These are phyloP conservation scores for Candida insectalens DNA, from an alignment of 805 yeast genomes.

Conservation along the genomic window DNA sequence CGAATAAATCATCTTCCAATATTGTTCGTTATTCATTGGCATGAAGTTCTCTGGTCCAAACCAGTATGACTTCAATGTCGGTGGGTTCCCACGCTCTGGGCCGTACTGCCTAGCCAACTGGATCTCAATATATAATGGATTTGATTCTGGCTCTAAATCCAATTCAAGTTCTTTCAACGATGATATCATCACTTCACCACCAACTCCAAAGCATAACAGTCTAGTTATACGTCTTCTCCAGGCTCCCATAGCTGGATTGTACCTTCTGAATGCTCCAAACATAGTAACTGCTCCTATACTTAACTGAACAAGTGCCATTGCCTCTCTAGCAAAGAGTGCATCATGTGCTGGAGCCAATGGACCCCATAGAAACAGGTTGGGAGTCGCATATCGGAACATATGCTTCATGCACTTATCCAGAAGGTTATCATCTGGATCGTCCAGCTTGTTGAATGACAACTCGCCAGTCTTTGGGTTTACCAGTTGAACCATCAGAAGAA, in stretches of 20 bases:
- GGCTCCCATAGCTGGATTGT: slow-evolving; percentile 1
- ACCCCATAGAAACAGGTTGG: slow-evolving; percentile 22
- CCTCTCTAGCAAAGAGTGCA: slow-evolving; percentile 16
- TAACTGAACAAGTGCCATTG: slow-evolving; percentile 19
- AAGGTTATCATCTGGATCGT: slow-evolving; percentile 16
- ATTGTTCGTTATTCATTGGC: slow-evolving; percentile 31
- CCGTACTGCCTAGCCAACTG: slow-evolving; percentile 14
- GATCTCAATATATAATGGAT: slow-evolving; percentile 21
- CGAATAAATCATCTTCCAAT: slow-evolving; percentile 16
- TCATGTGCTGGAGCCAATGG: slow-evolving; percentile 28
- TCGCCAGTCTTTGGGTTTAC: slow-evolving; percentile 1
- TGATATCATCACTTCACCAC: slow-evolving; percentile 7
- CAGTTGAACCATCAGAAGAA: slow-evolving; percentile 1
- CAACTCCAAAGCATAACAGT: slow-evolving; percentile 9
- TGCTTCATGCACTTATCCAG: slow-evolving; percentile 12
- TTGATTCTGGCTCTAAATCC: slow-evolving; percentile 8
- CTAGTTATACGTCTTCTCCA: slow-evolving; percentile 6
- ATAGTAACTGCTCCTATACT: slow-evolving; percentile 13
- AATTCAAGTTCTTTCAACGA: slow-evolving; percentile 11
- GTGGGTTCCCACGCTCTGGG: slow-evolving; percentile 26
- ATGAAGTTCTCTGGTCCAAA: slow-evolving; percentile 37
- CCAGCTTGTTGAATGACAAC: slow-evolving; percentile 12
- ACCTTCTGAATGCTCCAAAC: slow-evolving; percentile 6
- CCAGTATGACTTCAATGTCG: slow-evolving; percentile 32
- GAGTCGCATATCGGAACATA: slow-evolving; percentile 19